Percentiles rank a stretch among this genome's conserved stretches.
Evolutionary conservation across 305 asterid genomes (phyloP).

Genomic region (Fraxinus ornus): DNA sequence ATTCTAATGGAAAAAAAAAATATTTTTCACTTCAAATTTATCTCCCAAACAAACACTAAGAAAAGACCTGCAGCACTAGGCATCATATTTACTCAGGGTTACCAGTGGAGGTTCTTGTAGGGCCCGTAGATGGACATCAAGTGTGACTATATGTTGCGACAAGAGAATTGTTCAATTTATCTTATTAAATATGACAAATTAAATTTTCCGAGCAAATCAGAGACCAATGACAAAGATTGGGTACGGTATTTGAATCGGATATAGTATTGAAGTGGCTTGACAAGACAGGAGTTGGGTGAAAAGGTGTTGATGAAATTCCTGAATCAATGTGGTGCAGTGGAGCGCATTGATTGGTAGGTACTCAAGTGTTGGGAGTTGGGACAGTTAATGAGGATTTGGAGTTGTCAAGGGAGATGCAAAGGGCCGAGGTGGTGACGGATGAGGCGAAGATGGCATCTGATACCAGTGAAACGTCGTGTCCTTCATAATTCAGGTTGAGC

Average conservation of each 20-base stretch:
- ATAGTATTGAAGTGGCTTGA: not conserved
- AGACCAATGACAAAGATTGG: not conserved
- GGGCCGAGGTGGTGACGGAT: not conserved
- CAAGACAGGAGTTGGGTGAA: not conserved
- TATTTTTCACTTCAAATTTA: not conserved
- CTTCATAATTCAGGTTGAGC: conserved; percentile 46
- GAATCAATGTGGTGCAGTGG: not conserved
- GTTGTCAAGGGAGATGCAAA: not conserved
- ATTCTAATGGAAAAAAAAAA: not conserved
- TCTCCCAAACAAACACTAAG: not conserved
- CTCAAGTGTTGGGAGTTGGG: not conserved
- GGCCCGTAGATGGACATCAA: not conserved
- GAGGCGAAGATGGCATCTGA: not conserved
- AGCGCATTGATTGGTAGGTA: not conserved
- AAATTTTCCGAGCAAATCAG: not conserved
- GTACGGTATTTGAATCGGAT: not conserved
- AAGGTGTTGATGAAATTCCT: not conserved
- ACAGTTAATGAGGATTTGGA: not conserved
- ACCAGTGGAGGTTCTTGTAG: not conserved
- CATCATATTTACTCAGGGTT: not conserved
- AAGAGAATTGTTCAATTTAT: not conserved
- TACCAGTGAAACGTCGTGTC: not conserved
- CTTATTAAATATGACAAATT: not conserved
- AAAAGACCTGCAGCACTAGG: not conserved
- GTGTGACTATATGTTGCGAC: not conserved